Evolutionary conservation across 148 eudicot species (phyloP).

Genomic region (Gaultheria prostrata): DNA sequence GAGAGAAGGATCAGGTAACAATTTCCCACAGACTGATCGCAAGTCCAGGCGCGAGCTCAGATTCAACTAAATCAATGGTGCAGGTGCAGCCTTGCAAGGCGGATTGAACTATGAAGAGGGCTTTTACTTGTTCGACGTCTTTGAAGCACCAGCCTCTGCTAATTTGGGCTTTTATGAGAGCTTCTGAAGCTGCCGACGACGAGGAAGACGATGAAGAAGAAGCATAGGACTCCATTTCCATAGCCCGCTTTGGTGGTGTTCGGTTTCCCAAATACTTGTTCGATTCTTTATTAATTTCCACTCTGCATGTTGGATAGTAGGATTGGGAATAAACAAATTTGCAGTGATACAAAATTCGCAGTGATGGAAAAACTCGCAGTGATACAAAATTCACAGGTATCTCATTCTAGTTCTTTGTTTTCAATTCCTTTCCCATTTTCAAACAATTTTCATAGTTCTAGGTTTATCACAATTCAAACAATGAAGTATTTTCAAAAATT

Average conservation of each 20-base stretch:
- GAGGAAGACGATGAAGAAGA: neutral
- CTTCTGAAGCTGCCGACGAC: conserved; percentile 27
- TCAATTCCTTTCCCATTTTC: too few species aligned
- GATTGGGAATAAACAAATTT: too few species aligned
- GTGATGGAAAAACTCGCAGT: too few species aligned
- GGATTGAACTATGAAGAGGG: conserved; percentile 39
- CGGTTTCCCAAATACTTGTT: too few species aligned
- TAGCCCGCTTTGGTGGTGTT: neutral
- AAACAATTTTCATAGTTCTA: too few species aligned
- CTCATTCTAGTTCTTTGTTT: too few species aligned
- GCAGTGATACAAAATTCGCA: too few species aligned
- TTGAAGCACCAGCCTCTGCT: conserved; percentile 65
- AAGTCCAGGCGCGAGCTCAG: conserved; percentile 70
- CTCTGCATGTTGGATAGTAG: too few species aligned
- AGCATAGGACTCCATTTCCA: conserved; percentile 17
- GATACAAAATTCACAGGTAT: too few species aligned
- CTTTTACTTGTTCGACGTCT: conserved; percentile 43
- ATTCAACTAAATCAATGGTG: conserved; percentile 46
- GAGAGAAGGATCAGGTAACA: conserved; percentile 55
- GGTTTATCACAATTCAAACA: too few species aligned
- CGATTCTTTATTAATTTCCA: too few species aligned
- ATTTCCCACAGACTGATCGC: conserved; percentile 61
- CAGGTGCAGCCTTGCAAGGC: conserved; percentile 26
- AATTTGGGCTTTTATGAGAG: conserved; percentile 35
- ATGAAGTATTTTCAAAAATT: too few species aligned